Evolutionary conservation across 805 yeast genomes (phyloP), one percentile per base, ranked within the genome.

Genomic region (Debaryomyces castellii): DNA sequence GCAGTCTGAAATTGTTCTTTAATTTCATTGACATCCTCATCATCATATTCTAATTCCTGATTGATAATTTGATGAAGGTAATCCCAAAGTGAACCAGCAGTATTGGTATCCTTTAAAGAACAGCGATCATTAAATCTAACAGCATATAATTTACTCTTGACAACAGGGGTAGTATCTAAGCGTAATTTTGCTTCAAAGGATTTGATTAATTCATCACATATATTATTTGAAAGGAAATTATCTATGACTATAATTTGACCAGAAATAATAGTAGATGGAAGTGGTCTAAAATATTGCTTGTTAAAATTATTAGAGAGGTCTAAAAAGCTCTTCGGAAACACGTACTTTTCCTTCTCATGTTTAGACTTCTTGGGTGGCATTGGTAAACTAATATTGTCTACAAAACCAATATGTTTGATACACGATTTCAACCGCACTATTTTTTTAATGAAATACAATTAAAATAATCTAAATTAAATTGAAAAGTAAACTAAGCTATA

Each of bases 91-190:
- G 58, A 52, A 4, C 55, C 51, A 10, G 71, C 54, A 0, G 83
- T 67, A 0, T 49, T 47, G 7, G 54, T 45, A 55, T 81, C 82
- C 3, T 60, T 59, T 5, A 74, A 48, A 5, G 71, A 57, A 2
- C 69, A 63, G 20, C 87, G 58, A 51, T 81, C 87, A 51, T 82
- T 82, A 36, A 71, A 72, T 32, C 87, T 62, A 0, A 80, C 78
- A 2, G 87, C 87, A 51, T 80, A 82, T 9, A 70, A 74, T 49
- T 68, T 77, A 27, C 77, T 71, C 47, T 77, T 77, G 8, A 70
- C 58, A 44, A 71, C 47, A 2, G 80, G 82, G 0, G 82, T 79
- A 0, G 81, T 78, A 46, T 67, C 78, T 14, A 79, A 49, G 20
- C 52, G 43, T 17, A 66, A 46, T 4, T 47, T 53, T 1, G 43